Evolutionary conservation across 2,329 filamentous ascomycete species (phyloP), one percentile per base, ranked within the genome.

Genomic region (Endothia cerciana): DNA sequence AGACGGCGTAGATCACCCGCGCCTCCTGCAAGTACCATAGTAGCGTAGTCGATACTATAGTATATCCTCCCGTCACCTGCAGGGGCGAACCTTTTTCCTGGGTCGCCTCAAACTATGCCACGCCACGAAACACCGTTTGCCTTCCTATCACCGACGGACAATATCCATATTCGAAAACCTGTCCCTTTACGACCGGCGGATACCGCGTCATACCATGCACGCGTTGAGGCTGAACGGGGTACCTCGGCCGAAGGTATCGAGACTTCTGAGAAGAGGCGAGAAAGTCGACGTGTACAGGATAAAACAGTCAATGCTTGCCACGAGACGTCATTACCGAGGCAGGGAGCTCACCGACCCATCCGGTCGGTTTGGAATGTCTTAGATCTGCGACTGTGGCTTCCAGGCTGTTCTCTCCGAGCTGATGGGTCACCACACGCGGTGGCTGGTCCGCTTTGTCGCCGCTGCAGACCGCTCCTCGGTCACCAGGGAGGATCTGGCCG

Each of bases 1-100:
- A 15, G 22, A 28, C 40, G 41, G 62, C 51, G 66, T 66, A 60
- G 66, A 68, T 66, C 66, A 63, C 56, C 64, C 61, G 60, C 60
- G 41, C 33, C 40, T 58, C 19, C 19, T 51, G 28, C 13, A 22
- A 25, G 25, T 51, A 51, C 22, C 15, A 51, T 30, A 22, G n/a
- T 11, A 47, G 22, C 19, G 19, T n/a, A n/a, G n/a, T n/a, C n/a
- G n/a, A n/a, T n/a, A n/a, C 45, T 25, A 13, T 49, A 22, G 28
- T 30, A 40, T 55, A n/a, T 61, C 51, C 60, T 43, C 51, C n/a
- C 58, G 41, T 25, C 36, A 4, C n/a, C 51, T 56, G 36, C 64
- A 66, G 60, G 66, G 66, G 64, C 64, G 40, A 63, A 41, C 56
- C 64, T 68, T 55, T 61, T 64, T 60, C 60, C 17, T 43, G 47